Percentiles rank a stretch among this genome's conserved stretches.
These are phyloP conservation scores for Diospyros lotus DNA, from an alignment of 148 eudicot species.

Conservation along the genomic window DNA sequence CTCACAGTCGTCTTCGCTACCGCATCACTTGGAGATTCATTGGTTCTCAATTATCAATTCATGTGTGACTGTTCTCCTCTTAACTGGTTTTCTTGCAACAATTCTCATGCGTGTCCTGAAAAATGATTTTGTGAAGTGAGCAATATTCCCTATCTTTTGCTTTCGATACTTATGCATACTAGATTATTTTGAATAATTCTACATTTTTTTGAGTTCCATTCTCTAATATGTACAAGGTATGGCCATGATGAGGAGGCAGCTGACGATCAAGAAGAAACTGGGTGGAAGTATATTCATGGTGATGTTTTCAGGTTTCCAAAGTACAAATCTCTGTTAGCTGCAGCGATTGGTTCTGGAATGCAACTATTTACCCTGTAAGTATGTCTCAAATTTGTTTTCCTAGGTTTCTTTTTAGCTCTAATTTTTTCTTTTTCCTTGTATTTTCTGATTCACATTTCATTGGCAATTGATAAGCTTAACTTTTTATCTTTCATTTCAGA, in stretches of 20 bases:
- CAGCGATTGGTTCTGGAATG: conserved; percentile 55
- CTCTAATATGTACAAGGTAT: conserved; percentile 28
- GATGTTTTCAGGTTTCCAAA: conserved; percentile 61
- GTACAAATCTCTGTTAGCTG: conserved; percentile 49
- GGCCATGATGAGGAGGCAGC: conserved; percentile 58
- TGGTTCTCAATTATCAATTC: conserved; percentile 65
- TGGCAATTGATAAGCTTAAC: neutral
- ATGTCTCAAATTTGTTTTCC: neutral
- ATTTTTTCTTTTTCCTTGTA: neutral
- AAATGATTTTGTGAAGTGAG: conserved; percentile 65
- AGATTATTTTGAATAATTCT: neutral
- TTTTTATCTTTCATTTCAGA: conserved; percentile 10
- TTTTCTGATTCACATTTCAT: neutral
- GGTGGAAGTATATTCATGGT: conserved; percentile 59
- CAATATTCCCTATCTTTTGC: neutral
- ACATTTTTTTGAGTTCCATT: neutral
- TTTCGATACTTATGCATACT: neutral
- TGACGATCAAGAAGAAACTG: conserved; percentile 62
- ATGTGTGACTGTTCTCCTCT: conserved; percentile 54
- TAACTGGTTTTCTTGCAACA: conserved; percentile 58
- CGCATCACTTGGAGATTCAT: conserved; percentile 52
- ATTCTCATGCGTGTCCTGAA: conserved; percentile 60
- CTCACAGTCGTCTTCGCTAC: conserved; percentile 54
- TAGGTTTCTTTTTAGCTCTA: neutral
- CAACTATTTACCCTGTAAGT: conserved; percentile 56